Conservation (phyloP, 23 red algal species). For the Gracilaria gracilis region DNA sequence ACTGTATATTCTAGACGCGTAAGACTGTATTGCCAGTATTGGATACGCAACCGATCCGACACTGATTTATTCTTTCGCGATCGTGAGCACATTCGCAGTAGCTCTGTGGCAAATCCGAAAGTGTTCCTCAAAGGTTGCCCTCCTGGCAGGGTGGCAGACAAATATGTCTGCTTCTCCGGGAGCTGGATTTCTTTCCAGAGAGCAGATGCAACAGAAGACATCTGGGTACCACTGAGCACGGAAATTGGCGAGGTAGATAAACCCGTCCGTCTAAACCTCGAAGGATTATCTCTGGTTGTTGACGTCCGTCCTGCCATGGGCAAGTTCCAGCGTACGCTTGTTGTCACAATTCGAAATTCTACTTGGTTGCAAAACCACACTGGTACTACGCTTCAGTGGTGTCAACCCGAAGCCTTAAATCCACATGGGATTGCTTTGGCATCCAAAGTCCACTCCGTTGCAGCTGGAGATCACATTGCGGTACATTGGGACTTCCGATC, state of each 20-base stretch:
- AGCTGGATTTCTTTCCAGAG: conserved; percentile 72
- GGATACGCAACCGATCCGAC: conserved; percentile 86
- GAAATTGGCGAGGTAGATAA: conserved; percentile 83
- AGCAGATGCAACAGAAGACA: conserved; percentile 75
- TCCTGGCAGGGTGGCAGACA: conserved; percentile 57
- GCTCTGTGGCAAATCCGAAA: conserved; percentile 45
- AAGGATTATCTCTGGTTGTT: conserved; percentile 58
- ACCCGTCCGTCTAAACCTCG: conserved; percentile 62
- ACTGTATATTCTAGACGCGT: conserved; percentile 30
- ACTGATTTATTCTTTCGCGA: conserved; percentile 66
- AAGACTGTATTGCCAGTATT: conserved; percentile 66
- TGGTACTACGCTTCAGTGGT: conserved; percentile 78
- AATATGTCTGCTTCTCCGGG: conserved; percentile 78
- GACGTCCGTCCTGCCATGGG: conserved; percentile 83
- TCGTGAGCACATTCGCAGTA: conserved; percentile 17
- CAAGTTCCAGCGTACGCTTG: conserved; percentile 65
- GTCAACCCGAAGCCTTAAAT: conserved; percentile 74
- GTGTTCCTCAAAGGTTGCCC: conserved; percentile 60
- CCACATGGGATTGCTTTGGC: conserved; percentile 71
- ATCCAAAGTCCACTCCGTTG: conserved; percentile 73
- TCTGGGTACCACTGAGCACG: conserved; percentile 62
- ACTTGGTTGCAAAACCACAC: conserved; percentile 80
- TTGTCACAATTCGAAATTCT: conserved; percentile 74
- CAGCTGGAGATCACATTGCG: conserved; percentile 45
- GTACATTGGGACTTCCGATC: conserved; percentile 83